Conservation (phyloP, 805 yeast genomes). For the Lipomyces starkeyi region DNA sequence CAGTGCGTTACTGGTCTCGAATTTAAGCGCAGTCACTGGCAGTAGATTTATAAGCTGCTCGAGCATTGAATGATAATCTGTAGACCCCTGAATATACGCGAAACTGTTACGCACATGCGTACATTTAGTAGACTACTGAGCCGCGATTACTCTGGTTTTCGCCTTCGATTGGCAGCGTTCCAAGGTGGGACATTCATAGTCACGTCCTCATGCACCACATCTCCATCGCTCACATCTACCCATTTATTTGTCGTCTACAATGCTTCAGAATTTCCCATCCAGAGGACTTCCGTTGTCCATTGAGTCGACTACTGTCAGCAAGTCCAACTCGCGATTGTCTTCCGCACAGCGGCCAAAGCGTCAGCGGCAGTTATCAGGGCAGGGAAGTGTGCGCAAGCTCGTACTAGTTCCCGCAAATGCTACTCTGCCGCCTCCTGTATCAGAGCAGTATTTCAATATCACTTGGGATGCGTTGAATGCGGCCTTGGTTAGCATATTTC, state of each 20-base stretch:
- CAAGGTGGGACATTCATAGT: too few relatives aligned
- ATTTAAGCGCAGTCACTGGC: too few relatives aligned
- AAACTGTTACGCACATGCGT: neutral
- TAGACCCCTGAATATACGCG: constrained; percentile 5
- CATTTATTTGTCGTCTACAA: neutral
- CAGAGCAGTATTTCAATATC: constrained; percentile 24
- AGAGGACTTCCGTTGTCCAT: constrained; percentile 25
- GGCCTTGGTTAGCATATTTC: constrained; percentile 30
- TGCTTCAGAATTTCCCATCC: constrained; percentile 37
- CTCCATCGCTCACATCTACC: neutral
- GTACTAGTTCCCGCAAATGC: constrained; percentile 12
- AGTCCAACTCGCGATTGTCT: constrained; percentile 15
- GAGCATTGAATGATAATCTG: too few relatives aligned
- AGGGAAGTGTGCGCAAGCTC: constrained; percentile 29
- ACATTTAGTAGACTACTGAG: neutral
- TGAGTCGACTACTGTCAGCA: constrained; percentile 7
- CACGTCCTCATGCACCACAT: neutral
- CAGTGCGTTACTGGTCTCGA: too few relatives aligned
- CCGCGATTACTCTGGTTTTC: neutral
- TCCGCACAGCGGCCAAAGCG: constrained; percentile 32
- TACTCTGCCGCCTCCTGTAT: constrained; percentile 13
- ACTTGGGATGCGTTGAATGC: constrained; percentile 23
- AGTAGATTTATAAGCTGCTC: too few relatives aligned
- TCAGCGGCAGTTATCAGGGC: constrained; percentile 27
- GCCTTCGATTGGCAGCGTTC: too few relatives aligned